phyloP scores from a whole-genome alignment of 805 yeast genomes.

The Kazachstania martiniae region DNA sequence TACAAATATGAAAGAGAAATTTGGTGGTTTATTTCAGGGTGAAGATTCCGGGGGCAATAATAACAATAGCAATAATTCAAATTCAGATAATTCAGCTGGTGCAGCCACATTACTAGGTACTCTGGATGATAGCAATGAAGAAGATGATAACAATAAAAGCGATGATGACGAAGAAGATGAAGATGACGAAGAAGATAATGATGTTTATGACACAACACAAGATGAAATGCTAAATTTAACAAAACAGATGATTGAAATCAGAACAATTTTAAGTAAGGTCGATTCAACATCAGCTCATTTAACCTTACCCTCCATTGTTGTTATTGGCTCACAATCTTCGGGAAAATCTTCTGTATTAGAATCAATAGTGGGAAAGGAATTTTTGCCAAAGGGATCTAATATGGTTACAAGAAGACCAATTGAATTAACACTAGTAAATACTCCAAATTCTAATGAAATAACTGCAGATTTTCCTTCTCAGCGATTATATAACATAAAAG shows the following conservation, averaged over 20 bases:
- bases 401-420: conserved; percentile 98
- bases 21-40: conserved; percentile 23
- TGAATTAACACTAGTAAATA: conserved; percentile 82
- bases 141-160: conserved; percentile 35
- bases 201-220: conserved; percentile 47
- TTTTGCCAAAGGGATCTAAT: conserved; percentile 91
- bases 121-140: conserved; percentile 34
- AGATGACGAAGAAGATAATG: conserved; percentile 43
- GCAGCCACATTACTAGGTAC: conserved; percentile 26
- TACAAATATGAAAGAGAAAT: conserved; percentile 38
- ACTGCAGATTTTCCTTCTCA: conserved; percentile 90
- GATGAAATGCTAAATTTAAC: conserved; percentile 84
- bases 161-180: conserved; percentile 26
- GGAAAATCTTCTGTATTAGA: conserved; percentile 96
- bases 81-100: conserved; percentile 2
- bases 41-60: conserved; percentile 43
- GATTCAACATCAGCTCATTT: conserved; percentile 65
- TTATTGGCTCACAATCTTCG: conserved; percentile 92
- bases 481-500: conserved; percentile 70
- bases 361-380: conserved; percentile 95
- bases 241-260: conserved; percentile 92
- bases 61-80: conserved; percentile 43
- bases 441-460: conserved; percentile 72
- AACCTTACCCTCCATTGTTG: conserved; percentile 88
- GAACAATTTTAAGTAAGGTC: conserved; percentile 64